Conservation (phyloP, 1,139 yeast species). For the Pichia sp. region DNA sequence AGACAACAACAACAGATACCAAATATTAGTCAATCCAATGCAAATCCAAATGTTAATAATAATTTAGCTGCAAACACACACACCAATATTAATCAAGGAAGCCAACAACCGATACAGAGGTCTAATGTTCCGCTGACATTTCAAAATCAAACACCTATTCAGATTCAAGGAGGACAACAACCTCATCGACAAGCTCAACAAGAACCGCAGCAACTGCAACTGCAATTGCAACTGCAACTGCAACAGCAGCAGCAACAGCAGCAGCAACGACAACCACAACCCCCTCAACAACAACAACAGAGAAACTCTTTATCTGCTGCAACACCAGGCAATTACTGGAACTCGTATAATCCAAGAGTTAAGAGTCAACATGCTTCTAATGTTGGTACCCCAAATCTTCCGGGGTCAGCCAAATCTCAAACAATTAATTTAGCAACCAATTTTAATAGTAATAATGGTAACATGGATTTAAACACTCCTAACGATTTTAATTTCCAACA, state of each 20-base stretch:
- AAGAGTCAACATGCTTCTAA: not conserved
- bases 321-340: conserved; percentile 3
- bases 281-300: conserved; percentile 13
- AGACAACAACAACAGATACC: conserved; percentile 27
- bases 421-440: not conserved
- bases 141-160: not conserved
- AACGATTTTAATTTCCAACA: conserved; percentile 1
- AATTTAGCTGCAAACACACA: too few species aligned
- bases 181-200: conserved; percentile 4
- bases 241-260: not conserved
- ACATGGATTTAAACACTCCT: not conserved
- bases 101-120: too few species aligned
- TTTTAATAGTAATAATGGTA: not conserved
- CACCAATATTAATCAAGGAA: too few species aligned
- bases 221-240: conserved; percentile 13
- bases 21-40: conserved; percentile 1
- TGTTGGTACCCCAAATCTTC: conserved; percentile 4
- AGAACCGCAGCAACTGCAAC: conserved; percentile 12
- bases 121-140: not conserved
- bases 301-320: not conserved
- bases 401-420: conserved; percentile 3
- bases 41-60: not conserved
- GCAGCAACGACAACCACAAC: conserved; percentile 14
- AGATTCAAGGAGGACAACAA: not conserved
- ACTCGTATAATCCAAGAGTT: not conserved